Base-by-base conservation (phyloP, 2,329 filamentous ascomycete species). In the Cordyceps cateniannulata region DNA sequence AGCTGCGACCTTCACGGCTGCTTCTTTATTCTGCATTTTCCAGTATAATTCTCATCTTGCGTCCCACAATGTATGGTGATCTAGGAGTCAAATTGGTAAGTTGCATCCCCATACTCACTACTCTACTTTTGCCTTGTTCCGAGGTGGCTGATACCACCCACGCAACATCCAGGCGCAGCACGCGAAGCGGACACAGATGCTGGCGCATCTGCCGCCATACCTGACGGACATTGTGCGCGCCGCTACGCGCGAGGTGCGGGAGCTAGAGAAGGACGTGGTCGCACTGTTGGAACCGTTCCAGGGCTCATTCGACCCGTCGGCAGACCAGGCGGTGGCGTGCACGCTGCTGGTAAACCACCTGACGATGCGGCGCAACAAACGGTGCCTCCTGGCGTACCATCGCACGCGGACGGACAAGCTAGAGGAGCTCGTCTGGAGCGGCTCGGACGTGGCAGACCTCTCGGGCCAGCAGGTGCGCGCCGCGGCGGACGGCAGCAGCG, bases 311-410 rank as follows among this genome's bases (percentile, higher is more conserved):
- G 88, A 96, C 67, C 93, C 92, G 0, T 84, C 87, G 18, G 83
- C 87, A 12, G 87, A 97, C 69, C 91, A 91, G 49, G 90, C 90
- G 10, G 88, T 88, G 35, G 93, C 93, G 3, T 96, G 91, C 71
- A 90, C 91, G 1, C 81, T 99, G 25, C 85, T 99, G 24, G 93
- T 98, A 63, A 90, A 97, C 72, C 93, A 99, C 72, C 79, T 99
- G 12, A 92, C 90, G 66, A 97, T 98, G 89, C 87, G 95, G 53
- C 85, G 95, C 60, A 96, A 99, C 74, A 99, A 99, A 75, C 88
- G 95, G 48, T 99, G 95, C 70, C 81, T 99, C 22, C 84, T 99
- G 7, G 93, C 93, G 4, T 99, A 99, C 71, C 95, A 99, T 72
- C 87, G 90, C 35, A 93, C 91, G 20, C 85, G 95, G 55, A 89